phyloP scores from a whole-genome alignment of 768 basidiomycete genomes.

The Suillus discolor region DNA sequence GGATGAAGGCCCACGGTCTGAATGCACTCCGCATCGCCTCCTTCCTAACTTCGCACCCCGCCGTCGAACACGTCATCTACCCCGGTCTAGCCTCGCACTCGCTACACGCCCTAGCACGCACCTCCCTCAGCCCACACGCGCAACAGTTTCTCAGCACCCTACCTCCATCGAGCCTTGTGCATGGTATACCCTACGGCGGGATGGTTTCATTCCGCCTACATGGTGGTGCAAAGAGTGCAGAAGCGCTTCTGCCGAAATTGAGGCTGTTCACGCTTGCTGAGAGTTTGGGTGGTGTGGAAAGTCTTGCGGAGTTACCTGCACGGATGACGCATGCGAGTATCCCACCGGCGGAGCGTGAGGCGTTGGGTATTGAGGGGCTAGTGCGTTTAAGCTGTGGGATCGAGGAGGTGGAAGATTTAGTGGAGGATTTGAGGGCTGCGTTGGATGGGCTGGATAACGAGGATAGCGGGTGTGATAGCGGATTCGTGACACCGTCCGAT shows the following conservation, averaged over 20 bases:
- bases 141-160: conserved; percentile 56
- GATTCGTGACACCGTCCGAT: background rate
- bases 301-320: conserved; percentile 83
- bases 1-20: conserved; percentile 84
- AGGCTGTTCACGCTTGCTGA: conserved; percentile 83
- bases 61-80: conserved; percentile 82
- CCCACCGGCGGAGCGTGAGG: conserved; percentile 63
- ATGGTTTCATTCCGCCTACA: conserved; percentile 78
- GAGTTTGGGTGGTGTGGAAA: conserved; percentile 91
- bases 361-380: conserved; percentile 78
- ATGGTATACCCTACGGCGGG: conserved; percentile 68
- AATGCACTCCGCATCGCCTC: conserved; percentile 81
- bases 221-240: conserved; percentile 54
- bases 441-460: conserved; percentile 59
- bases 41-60: conserved; percentile 52
- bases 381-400: conserved; percentile 87
- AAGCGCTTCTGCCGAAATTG: conserved; percentile 65
- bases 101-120: conserved; percentile 64
- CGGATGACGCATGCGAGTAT: conserved; percentile 88
- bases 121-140: conserved; percentile 69
- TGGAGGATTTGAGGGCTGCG: conserved; percentile 46
- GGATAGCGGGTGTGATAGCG: conserved; percentile 4
- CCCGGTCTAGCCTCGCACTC: conserved; percentile 76
- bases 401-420: conserved; percentile 84
- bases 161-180: conserved; percentile 29